A percentile compares a stretch with the other conserved stretches of the same genome.
phyloP scores from a whole-genome alignment of 441 rosid genomes.

The Erodium texanum region DNA sequence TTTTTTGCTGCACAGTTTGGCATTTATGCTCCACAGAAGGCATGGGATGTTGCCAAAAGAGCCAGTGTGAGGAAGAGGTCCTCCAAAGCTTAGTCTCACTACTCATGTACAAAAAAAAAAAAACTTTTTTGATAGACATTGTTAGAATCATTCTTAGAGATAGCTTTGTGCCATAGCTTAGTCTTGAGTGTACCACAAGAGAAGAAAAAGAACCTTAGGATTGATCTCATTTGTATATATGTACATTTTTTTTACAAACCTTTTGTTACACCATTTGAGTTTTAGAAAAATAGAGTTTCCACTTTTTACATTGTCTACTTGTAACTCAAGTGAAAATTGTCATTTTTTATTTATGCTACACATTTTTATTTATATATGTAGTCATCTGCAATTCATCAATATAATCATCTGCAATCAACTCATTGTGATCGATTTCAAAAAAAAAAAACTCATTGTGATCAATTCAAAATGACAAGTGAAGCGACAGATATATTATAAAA shows the following conservation, averaged over 20 bases:
- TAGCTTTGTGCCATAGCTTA: constrained; percentile 21
- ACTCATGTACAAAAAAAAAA: constrained; percentile 19
- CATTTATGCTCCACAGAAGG: constrained; percentile 73
- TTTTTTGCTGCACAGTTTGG: constrained; percentile 95
- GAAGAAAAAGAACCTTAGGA: not conserved
- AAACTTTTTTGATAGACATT: not conserved
- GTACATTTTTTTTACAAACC: not conserved
- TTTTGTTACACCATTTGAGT: not conserved
- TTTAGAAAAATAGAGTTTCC: not conserved
- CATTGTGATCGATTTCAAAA: too few species aligned
- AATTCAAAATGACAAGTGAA: too few species aligned
- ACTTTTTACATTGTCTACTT: not conserved
- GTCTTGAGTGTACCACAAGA: constrained; percentile 1
- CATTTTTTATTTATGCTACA: too few species aligned
- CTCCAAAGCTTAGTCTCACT: constrained; percentile 19
- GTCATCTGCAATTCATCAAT: too few species aligned
- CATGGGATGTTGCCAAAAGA: constrained; percentile 97
- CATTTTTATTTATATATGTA: too few species aligned
- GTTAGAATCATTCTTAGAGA: constrained; percentile 26
- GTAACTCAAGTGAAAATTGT: not conserved
- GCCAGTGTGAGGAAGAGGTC: constrained; percentile 58
- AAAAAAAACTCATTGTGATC: too few species aligned
- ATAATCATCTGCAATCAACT: too few species aligned
- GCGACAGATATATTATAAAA: too few species aligned
- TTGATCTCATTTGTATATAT: not conserved